Evolutionary conservation across 2,329 filamentous ascomycete species (phyloP).

Genomic region (Leptosphaerulina australis): DNA sequence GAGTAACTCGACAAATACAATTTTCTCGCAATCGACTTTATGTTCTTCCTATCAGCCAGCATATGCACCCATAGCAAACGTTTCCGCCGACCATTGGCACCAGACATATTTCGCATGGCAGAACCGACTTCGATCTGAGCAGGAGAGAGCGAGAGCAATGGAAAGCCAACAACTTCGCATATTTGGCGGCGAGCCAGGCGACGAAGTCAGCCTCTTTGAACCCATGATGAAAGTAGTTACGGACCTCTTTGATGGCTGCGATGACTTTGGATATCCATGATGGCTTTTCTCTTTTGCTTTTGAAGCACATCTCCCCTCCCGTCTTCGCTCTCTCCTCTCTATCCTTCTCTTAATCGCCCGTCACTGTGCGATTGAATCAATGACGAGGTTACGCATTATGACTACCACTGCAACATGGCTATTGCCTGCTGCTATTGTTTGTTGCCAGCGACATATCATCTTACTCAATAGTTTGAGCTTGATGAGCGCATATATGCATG

Average conservation of each 20-base stretch:
- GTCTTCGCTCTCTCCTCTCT: slow-evolving; percentile 23
- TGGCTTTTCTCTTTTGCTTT: slow-evolving; percentile 6
- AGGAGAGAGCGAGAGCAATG: slow-evolving; percentile 36
- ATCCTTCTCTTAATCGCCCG: slow-evolving; percentile 13
- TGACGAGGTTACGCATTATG: slow-evolving; percentile 9
- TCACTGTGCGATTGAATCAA: slow-evolving; percentile 7
- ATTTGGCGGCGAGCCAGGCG: slow-evolving; percentile 53
- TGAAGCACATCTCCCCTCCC: slow-evolving; percentile 12
- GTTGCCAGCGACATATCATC: background rate
- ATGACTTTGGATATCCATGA: slow-evolving; percentile 54
- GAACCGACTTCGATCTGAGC: slow-evolving; percentile 37
- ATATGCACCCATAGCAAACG: slow-evolving; percentile 24
- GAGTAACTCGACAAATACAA: slow-evolving; percentile 40
- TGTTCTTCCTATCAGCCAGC: slow-evolving; percentile 31
- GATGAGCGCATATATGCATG: background rate
- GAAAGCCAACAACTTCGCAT: slow-evolving; percentile 49
- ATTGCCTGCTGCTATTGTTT: slow-evolving; percentile 1
- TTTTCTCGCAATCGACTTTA: slow-evolving; percentile 31
- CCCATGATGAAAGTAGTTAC: slow-evolving; percentile 56
- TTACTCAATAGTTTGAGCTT: background rate
- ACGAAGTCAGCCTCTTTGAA: slow-evolving; percentile 51
- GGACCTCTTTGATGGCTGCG: slow-evolving; percentile 52
- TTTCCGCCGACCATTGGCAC: slow-evolving; percentile 43
- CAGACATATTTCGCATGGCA: slow-evolving; percentile 49
- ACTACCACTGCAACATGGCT: background rate